These are phyloP conservation scores for Rhodofomes roseus DNA, from an alignment of 1,284 basidiomycete species.

Conservation along the genomic window DNA sequence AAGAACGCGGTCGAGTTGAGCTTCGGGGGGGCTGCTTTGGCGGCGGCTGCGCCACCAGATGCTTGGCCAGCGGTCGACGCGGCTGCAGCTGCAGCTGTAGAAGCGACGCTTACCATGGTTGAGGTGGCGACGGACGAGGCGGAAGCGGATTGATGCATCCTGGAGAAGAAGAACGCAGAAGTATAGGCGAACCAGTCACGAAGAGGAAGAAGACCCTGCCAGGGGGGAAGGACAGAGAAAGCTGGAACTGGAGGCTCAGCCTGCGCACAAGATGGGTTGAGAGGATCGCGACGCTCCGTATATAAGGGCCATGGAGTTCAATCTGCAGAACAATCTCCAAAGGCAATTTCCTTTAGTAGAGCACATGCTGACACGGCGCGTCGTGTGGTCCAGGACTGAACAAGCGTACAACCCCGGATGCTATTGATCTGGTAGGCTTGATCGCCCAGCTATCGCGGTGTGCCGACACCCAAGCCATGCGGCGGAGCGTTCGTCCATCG, in stretches of 20 bases:
- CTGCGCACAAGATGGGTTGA: background rate
- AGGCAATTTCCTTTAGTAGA: background rate
- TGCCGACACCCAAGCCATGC: too few species aligned
- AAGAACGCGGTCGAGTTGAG: background rate
- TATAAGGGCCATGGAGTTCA: background rate
- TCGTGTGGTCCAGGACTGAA: background rate
- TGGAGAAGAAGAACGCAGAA: background rate
- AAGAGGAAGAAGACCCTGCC: background rate
- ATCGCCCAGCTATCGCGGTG: background rate
- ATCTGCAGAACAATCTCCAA: background rate
- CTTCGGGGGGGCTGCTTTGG: background rate
- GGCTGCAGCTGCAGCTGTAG: background rate
- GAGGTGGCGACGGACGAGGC: background rate
- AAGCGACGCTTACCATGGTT: background rate
- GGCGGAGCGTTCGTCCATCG: too few species aligned
- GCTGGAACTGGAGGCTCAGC: background rate
- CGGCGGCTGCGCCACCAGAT: background rate
- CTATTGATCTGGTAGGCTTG: background rate
- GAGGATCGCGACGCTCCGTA: background rate
- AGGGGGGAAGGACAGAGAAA: background rate
- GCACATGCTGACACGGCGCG: background rate
- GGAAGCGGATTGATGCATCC: background rate
- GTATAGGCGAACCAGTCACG: background rate
- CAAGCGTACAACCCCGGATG: background rate
- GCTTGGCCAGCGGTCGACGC: background rate